These are phyloP conservation scores for Lactarius tabidus DNA, from an alignment of 768 basidiomycete genomes.

Conservation along the genomic window DNA sequence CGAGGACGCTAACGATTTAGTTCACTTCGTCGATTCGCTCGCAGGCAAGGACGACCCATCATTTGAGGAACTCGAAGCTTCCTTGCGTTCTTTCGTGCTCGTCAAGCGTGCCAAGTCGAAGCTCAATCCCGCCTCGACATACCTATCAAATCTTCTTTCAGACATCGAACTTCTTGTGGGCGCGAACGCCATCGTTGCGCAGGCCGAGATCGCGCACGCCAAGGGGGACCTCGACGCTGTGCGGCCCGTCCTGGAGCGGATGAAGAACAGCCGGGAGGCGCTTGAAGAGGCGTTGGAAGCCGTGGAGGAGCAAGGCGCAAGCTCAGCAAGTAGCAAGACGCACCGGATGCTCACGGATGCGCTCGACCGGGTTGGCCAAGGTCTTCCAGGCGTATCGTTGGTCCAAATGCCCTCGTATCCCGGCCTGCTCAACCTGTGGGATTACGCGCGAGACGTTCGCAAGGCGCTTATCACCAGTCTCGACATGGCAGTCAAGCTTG, in stretches of 20 bases:
- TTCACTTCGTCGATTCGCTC: conserved; percentile 97
- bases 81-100: conserved; percentile 90
- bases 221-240: conserved; percentile 60
- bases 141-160: conserved; percentile 81
- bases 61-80: conserved; percentile 86
- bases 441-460: conserved; percentile 80
- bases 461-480: conserved; percentile 71
- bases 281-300: conserved; percentile 76
- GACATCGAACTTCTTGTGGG: conserved; percentile 86
- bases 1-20: conserved; percentile 87
- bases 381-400: conserved; percentile 57
- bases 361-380: conserved; percentile 71
- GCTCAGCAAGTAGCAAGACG: conserved; percentile 49
- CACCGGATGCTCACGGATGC: conserved; percentile 59
- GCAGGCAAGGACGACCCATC: conserved; percentile 63
- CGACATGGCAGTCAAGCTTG: conserved; percentile 71
- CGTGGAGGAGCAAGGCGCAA: conserved; percentile 72
- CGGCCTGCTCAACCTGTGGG: conserved; percentile 77
- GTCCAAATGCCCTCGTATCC: conserved; percentile 74
- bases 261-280: conserved; percentile 66
- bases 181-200: conserved; percentile 85
- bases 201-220: conserved; percentile 69
- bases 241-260: conserved; percentile 84
- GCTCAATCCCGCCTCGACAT: conserved; percentile 88
- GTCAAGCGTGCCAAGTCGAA: conserved; percentile 96